Percentiles rank a stretch among this genome's conserved stretches.
phyloP scores from a whole-genome alignment of 148 eudicot species.

The Diospyros kaki region DNA sequence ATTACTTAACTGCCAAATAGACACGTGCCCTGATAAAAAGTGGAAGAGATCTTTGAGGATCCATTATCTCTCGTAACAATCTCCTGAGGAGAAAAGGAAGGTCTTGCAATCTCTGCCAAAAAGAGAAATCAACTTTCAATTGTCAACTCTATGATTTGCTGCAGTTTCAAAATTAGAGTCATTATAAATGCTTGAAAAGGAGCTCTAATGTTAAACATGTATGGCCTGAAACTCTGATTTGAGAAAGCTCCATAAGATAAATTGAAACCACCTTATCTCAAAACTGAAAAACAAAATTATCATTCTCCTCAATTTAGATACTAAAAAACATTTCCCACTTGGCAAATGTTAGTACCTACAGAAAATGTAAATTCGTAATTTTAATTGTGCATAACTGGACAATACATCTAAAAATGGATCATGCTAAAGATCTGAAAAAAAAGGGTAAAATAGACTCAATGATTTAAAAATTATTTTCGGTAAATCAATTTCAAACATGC shows the following conservation, averaged over 20 bases:
- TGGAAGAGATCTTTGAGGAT: conserved; percentile 89
- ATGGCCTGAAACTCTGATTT: too few relatives aligned
- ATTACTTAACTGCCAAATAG: conserved; percentile 80
- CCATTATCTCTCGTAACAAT: conserved; percentile 59
- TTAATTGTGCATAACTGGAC: too few relatives aligned
- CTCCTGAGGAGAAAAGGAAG: conserved; percentile 93
- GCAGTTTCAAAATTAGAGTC: not conserved
- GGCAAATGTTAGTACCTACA: not conserved
- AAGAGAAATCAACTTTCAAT: conserved; percentile 2
- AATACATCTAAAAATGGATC: too few relatives aligned
- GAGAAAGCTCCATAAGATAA: not conserved
- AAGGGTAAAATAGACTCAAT: too few relatives aligned
- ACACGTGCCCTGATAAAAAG: conserved; percentile 74
- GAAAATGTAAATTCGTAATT: not conserved
- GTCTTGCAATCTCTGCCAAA: conserved; percentile 69
- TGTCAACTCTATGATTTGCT: not conserved
- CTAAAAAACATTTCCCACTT: not conserved
- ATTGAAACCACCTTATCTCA: too few relatives aligned
- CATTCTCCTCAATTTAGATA: not conserved
- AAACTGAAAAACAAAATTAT: not conserved
- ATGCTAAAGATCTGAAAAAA: too few relatives aligned
- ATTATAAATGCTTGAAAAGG: not conserved
- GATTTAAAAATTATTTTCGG: too few relatives aligned
- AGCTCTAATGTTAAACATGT: not conserved
- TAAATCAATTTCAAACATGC: too few relatives aligned